Evolutionary conservation across 805 yeast species (phyloP).

Genomic region (Starmerella etchellsii): DNA sequence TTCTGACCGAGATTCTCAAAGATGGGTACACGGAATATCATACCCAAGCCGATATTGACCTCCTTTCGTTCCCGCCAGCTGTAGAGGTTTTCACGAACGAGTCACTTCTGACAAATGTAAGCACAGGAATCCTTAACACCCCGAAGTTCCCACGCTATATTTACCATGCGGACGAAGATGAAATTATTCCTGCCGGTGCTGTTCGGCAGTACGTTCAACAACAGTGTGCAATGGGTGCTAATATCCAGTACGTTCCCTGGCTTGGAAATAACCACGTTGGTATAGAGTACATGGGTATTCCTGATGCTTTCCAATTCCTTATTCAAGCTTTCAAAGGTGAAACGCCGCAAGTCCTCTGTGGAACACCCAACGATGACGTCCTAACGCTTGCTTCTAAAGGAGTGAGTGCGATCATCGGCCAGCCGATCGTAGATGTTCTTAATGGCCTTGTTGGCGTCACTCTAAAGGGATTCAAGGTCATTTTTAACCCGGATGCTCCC

Average conservation of each 20-base stretch:
- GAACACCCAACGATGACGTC: slow-evolving; percentile 3
- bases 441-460: not conserved
- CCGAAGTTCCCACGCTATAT: slow-evolving; percentile 21
- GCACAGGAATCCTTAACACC: slow-evolving; percentile 8
- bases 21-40: not conserved
- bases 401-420: slow-evolving; percentile 4
- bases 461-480: not conserved
- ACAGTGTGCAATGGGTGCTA: slow-evolving; percentile 9
- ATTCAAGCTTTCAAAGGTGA: slow-evolving; percentile 7
- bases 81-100: slow-evolving; percentile 7
- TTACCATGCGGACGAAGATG: slow-evolving; percentile 20
- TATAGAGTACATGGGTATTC: slow-evolving; percentile 5
- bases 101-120: slow-evolving; percentile 2
- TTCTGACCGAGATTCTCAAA: slow-evolving; percentile 1
- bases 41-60: slow-evolving; percentile 17
- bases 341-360: slow-evolving; percentile 6
- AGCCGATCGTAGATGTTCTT: not conserved
- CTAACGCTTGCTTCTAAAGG: slow-evolving; percentile 1
- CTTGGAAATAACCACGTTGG: slow-evolving; percentile 7
- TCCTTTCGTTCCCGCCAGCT: slow-evolving; percentile 10
- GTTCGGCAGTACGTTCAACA: slow-evolving; percentile 12
- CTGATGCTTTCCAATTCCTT: slow-evolving; percentile 13
- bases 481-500: not conserved
- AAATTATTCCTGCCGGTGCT: slow-evolving; percentile 15
- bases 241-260: slow-evolving; percentile 8